Percentiles rank a stretch among this genome's conserved stretches.
phyloP scores from a whole-genome alignment of 805 yeast genomes.

The Kodamaea leandrae region DNA sequence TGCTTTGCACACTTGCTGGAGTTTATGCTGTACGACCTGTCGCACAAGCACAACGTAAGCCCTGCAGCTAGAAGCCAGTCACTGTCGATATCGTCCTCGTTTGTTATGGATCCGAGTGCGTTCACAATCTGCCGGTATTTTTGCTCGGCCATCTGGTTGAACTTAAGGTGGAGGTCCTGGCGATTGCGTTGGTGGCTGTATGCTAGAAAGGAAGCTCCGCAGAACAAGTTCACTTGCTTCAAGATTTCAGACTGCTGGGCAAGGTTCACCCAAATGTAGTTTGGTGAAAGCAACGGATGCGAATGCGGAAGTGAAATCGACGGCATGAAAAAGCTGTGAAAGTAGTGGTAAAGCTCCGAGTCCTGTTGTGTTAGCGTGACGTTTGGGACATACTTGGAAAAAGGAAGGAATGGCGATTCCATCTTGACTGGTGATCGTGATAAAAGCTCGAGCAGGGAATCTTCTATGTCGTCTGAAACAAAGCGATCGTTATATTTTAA shows the following conservation, averaged over 20 bases:
- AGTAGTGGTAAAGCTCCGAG: conserved; percentile 13
- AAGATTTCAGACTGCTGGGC: conserved; percentile 60
- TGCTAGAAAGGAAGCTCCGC: conserved; percentile 16
- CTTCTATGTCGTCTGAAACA: too few relatives aligned
- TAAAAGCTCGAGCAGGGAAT: too few relatives aligned
- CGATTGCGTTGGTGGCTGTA: conserved; percentile 14
- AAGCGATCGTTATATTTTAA: too few relatives aligned
- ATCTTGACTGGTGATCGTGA: background rate
- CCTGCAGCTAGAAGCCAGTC: conserved; percentile 42
- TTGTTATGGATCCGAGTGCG: conserved; percentile 16
- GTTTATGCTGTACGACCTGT: conserved; percentile 28
- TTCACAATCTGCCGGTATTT: conserved; percentile 11
- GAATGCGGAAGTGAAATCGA: conserved; percentile 16
- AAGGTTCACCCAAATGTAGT: conserved; percentile 41
- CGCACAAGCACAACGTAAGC: conserved; percentile 38
- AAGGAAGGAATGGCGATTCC: background rate
- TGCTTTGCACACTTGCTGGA: conserved; percentile 28
- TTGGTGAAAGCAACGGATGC: conserved; percentile 17
- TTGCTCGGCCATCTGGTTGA: conserved; percentile 9
- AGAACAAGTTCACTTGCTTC: conserved; percentile 30
- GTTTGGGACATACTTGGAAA: conserved; percentile 10
- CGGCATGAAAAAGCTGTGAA: conserved; percentile 14
- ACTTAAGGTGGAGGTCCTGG: conserved; percentile 7
- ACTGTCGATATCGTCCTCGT: conserved; percentile 27
- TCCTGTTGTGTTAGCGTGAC: conserved; percentile 8